Evolutionary conservation across 345 rosid genomes (phyloP).

Genomic region (Stellera chamaejasme): DNA sequence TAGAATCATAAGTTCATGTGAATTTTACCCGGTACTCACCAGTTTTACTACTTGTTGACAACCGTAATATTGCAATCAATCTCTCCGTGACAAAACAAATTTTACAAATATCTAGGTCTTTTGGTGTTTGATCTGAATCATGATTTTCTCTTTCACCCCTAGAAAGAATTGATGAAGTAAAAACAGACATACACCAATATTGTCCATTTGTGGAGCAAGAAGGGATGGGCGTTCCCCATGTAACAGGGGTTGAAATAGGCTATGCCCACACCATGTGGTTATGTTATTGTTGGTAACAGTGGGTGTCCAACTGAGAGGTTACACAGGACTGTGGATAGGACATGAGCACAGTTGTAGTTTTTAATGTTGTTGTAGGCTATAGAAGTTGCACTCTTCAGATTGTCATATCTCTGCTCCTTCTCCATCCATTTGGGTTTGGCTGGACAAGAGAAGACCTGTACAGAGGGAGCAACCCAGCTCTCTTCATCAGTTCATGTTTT

Average conservation of each 20-base stretch:
- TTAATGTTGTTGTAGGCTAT: constrained; percentile 31
- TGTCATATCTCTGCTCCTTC: constrained; percentile 24
- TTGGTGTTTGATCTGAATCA: too few relatives aligned
- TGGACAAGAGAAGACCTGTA: constrained; percentile 8
- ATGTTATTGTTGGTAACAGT: constrained; percentile 20
- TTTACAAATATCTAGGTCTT: too few relatives aligned
- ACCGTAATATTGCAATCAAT: too few relatives aligned
- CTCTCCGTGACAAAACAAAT: too few relatives aligned
- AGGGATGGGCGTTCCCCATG: constrained; percentile 25
- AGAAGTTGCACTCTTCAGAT: constrained; percentile 19
- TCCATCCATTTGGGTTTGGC: constrained; percentile 1
- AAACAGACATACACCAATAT: background rate
- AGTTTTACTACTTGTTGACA: too few relatives aligned
- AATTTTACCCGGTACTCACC: too few relatives aligned
- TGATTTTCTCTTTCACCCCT: too few relatives aligned
- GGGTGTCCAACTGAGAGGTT: constrained; percentile 26
- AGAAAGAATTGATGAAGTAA: too few relatives aligned
- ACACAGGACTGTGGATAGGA: constrained; percentile 20
- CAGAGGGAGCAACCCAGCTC: constrained; percentile 13
- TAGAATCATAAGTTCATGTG: too few relatives aligned
- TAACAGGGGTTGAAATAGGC: constrained; percentile 12
- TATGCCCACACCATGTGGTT: constrained; percentile 29
- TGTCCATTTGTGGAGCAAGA: constrained; percentile 11
- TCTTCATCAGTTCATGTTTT: background rate
- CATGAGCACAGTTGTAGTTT: constrained; percentile 20